phyloP scores from a whole-genome alignment of 176 grass and related monocot genomes.

The Saccharum spontaneum region DNA sequence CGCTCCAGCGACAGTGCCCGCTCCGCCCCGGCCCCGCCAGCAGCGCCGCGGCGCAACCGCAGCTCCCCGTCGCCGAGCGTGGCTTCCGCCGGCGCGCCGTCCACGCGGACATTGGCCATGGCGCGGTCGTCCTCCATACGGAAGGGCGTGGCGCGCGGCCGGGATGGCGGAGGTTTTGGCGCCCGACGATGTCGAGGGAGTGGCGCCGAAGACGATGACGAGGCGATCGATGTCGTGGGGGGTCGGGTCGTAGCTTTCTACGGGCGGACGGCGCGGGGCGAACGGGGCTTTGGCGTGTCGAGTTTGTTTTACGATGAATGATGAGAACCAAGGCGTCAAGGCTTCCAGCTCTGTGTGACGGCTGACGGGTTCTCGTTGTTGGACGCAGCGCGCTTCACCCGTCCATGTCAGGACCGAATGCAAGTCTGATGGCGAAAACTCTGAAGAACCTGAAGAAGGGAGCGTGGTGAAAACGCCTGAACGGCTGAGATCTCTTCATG shows the following conservation, averaged over 20 bases:
- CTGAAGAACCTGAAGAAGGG: no score
- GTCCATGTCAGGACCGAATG: no score
- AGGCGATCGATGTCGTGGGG: no score
- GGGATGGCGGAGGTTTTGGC: conserved; percentile 12
- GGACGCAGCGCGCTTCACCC: no score
- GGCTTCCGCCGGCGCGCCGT: conserved; percentile 48
- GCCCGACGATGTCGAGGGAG: not conserved
- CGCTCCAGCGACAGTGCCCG: conserved; percentile 47
- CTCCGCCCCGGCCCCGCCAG: not conserved
- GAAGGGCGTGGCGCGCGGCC: not conserved
- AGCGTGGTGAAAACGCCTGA: no score
- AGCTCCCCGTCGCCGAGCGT: conserved; percentile 37
- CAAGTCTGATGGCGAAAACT: no score
- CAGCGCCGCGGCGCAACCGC: conserved; percentile 37
- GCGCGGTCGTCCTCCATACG: conserved; percentile 10
- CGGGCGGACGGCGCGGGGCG: not conserved
- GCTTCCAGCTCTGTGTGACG: not conserved
- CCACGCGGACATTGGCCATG: conserved; percentile 35
- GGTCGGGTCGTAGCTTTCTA: no score
- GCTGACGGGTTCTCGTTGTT: no score
- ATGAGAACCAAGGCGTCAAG: not conserved
- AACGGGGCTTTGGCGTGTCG: not conserved
- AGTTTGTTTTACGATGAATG: not conserved
- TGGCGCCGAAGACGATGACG: not conserved
- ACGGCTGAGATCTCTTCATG: not conserved